These are phyloP conservation scores for Fusarium haematococcum DNA, from an alignment of 2,329 filamentous ascomycete species.

Conservation along the genomic window DNA sequence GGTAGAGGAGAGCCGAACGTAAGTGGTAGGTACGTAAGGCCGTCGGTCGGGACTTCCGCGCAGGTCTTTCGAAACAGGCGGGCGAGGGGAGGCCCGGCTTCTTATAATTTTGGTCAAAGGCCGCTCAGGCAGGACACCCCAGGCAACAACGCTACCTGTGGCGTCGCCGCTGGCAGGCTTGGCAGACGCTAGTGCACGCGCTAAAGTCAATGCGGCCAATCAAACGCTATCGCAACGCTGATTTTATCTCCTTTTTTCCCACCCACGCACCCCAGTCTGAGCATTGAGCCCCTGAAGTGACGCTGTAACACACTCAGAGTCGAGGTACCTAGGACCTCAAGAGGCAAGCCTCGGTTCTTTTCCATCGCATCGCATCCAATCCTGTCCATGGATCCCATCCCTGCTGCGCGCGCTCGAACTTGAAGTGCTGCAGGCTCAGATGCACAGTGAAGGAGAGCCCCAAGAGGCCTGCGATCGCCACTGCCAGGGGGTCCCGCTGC, in stretches of 20 bases:
- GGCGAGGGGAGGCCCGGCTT: conserved; percentile 65
- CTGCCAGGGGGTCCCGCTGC: conserved; percentile 24
- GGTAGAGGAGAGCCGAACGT: conserved; percentile 56
- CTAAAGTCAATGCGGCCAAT: conserved; percentile 55
- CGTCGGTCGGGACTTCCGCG: conserved; percentile 68
- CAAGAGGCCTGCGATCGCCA: conserved; percentile 33
- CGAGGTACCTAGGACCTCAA: conserved; percentile 33
- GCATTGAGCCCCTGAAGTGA: conserved; percentile 55
- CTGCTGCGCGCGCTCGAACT: conserved; percentile 4
- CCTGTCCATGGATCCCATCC: not conserved
- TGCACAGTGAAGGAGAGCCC: conserved; percentile 18
- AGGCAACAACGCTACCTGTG: conserved; percentile 59
- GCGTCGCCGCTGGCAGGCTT: conserved; percentile 56
- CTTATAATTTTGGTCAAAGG: conserved; percentile 66
- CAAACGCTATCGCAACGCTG: conserved; percentile 42
- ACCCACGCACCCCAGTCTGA: conserved; percentile 49
- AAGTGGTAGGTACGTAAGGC: conserved; percentile 63
- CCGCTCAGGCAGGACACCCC: conserved; percentile 53
- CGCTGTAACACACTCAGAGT: conserved; percentile 47
- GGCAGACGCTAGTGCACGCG: conserved; percentile 51
- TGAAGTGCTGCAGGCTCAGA: conserved; percentile 4
- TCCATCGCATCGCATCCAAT: not conserved
- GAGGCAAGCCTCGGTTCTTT: conserved; percentile 14
- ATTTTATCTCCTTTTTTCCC: conserved; percentile 56
- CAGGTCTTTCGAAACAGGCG: conserved; percentile 61